phyloP scores from a whole-genome alignment of 2,329 filamentous ascomycete species.

The Aspergillus sp. region DNA sequence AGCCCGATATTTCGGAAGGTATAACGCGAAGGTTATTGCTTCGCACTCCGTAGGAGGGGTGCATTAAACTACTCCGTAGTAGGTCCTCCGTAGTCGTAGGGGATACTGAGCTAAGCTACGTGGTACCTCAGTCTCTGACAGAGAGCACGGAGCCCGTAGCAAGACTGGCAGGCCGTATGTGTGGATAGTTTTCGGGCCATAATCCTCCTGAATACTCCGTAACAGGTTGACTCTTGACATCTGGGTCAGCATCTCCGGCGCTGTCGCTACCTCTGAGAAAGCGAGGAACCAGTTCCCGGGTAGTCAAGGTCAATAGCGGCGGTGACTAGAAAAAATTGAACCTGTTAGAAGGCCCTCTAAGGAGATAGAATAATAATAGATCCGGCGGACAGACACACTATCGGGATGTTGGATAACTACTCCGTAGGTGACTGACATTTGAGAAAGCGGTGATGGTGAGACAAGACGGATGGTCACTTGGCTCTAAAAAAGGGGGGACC shows the following conservation, averaged over 20 bases:
- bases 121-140: background rate
- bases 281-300: background rate
- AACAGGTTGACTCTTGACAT: too few species aligned
- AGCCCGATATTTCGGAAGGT: background rate
- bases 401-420: too few species aligned
- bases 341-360: background rate
- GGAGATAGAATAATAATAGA: background rate
- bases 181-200: background rate
- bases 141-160: background rate
- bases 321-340: background rate
- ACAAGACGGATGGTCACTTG: constrained; percentile 3
- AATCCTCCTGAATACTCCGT: background rate
- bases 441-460: constrained; percentile 9
- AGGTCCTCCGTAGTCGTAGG: background rate
- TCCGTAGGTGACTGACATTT: background rate
- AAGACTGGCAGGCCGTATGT: background rate
- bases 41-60: too few species aligned
- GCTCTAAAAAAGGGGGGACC: background rate
- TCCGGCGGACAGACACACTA: background rate
- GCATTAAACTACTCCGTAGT: too few species aligned
- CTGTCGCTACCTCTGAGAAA: background rate
- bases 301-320: background rate
- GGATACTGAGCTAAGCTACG: too few species aligned
- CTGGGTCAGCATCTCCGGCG: background rate
- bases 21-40: background rate